phyloP scores from a whole-genome alignment of 352 stramenopile genomes.

The Phytophthora sojae region DNA sequence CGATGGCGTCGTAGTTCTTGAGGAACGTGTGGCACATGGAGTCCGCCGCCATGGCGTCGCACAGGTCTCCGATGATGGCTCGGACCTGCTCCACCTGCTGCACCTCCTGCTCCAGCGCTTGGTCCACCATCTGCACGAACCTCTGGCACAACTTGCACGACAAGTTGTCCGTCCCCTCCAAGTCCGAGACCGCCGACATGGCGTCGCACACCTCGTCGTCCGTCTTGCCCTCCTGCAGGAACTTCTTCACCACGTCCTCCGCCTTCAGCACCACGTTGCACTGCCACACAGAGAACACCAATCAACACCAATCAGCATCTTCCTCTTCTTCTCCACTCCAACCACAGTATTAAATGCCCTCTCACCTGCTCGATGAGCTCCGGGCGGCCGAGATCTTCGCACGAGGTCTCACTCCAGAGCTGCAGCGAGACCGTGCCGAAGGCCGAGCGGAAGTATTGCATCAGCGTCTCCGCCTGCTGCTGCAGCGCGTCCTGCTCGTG shows the following conservation, averaged over 20 bases:
- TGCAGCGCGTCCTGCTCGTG: constrained; percentile 54
- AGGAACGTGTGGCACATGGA: constrained; percentile 86
- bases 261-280: constrained; percentile 54
- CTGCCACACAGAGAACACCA: constrained; percentile 13
- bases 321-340: neutral
- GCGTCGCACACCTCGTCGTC: constrained; percentile 62
- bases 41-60: constrained; percentile 68
- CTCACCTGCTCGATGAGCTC: constrained; percentile 45
- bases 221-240: constrained; percentile 48
- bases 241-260: constrained; percentile 52
- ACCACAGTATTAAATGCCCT: neutral
- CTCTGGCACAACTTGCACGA: constrained; percentile 81
- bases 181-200: constrained; percentile 30
- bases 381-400: constrained; percentile 48
- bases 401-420: constrained; percentile 55
- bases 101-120: constrained; percentile 64
- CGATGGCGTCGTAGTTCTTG: constrained; percentile 79
- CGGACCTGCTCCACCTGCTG: constrained; percentile 72
- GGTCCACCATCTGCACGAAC: constrained; percentile 78
- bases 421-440: constrained; percentile 53
- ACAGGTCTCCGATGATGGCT: constrained; percentile 80
- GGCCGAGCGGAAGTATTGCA: constrained; percentile 48
- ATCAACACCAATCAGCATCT: neutral
- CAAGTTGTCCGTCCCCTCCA: constrained; percentile 43
- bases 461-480: constrained; percentile 44